These are phyloP conservation scores for Pezicula carpinea DNA, from an alignment of 2,329 filamentous ascomycete genomes.

Conservation along the genomic window DNA sequence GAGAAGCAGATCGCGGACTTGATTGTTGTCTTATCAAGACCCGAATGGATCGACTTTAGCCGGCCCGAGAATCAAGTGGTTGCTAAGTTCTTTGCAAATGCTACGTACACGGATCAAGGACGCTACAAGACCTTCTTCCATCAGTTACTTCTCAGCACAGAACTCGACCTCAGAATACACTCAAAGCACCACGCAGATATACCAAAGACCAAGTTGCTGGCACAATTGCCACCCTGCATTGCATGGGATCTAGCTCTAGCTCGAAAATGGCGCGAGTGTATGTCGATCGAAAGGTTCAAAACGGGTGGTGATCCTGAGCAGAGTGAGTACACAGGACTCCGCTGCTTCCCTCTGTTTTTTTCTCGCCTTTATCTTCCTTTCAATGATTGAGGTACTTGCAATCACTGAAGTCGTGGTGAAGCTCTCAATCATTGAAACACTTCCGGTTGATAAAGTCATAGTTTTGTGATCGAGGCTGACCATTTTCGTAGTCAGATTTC, in stretches of 20 bases:
- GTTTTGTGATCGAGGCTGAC: no score
- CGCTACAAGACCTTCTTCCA: constrained; percentile 65
- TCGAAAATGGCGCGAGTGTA: constrained; percentile 66
- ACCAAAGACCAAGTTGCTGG: constrained; percentile 59
- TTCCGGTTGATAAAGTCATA: no score
- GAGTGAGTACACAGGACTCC: constrained; percentile 30
- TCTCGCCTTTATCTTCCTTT: no score
- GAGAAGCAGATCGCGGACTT: constrained; percentile 71
- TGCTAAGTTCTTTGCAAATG: constrained; percentile 66
- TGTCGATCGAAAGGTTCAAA: constrained; percentile 58
- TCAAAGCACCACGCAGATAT: constrained; percentile 55
- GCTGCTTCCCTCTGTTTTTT: no score
- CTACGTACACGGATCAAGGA: constrained; percentile 45
- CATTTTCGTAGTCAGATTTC: constrained; percentile 47
- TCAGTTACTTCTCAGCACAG: constrained; percentile 69
- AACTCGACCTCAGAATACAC: constrained; percentile 67
- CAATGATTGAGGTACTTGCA: no score
- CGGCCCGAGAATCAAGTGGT: constrained; percentile 66
- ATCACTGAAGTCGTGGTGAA: no score
- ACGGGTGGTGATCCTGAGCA: constrained; percentile 45
- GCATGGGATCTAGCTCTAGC: constrained; percentile 72
- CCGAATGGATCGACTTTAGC: constrained; percentile 71
- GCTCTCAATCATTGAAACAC: no score
- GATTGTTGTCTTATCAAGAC: constrained; percentile 62
- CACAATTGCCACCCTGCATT: constrained; percentile 63